Evolutionary conservation across 2,329 filamentous ascomycete species (phyloP).

Genomic region (Cercospora sojina): DNA sequence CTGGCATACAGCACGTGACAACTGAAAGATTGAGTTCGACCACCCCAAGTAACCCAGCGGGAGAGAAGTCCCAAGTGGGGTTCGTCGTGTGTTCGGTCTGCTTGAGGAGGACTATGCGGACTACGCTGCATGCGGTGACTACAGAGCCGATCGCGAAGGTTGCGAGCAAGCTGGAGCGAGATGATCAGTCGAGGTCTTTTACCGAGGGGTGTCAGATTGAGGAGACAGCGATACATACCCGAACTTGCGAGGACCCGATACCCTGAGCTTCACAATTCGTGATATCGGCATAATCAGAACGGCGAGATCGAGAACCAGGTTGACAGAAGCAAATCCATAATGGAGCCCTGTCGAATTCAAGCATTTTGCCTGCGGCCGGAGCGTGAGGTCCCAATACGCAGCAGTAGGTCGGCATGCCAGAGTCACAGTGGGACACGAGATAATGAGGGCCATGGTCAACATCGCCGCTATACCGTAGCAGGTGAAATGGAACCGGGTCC

Average conservation of each 20-base stretch:
- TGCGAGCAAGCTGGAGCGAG: background rate
- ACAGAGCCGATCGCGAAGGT: slow-evolving; percentile 1
- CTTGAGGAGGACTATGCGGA: slow-evolving; percentile 10
- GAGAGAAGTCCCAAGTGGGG: slow-evolving; percentile 7
- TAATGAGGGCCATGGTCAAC: background rate
- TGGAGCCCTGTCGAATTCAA: slow-evolving; percentile 4
- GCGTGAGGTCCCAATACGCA: slow-evolving; percentile 8
- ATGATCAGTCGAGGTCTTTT: background rate
- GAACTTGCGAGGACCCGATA: slow-evolving; percentile 1
- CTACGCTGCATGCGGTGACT: slow-evolving; percentile 8
- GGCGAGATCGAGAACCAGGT: slow-evolving; percentile 1
- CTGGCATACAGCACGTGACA: slow-evolving; percentile 12
- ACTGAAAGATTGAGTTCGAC: slow-evolving; percentile 8
- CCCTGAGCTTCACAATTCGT: background rate
- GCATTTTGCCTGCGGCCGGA: background rate
- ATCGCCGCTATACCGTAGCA: slow-evolving; percentile 1
- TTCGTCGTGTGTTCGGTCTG: slow-evolving; percentile 2
- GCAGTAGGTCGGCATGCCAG: slow-evolving; percentile 2
- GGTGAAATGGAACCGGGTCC: background rate
- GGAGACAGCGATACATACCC: background rate
- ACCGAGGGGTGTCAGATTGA: background rate
- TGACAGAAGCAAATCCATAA: slow-evolving; percentile 4
- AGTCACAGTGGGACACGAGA: background rate
- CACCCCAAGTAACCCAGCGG: slow-evolving; percentile 4
- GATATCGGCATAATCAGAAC: background rate